Percentiles rank a stretch among this genome's conserved stretches.
Evolutionary conservation across 108 stramenopile genomes (phyloP).

Genomic region (Cyclotella cryptica): DNA sequence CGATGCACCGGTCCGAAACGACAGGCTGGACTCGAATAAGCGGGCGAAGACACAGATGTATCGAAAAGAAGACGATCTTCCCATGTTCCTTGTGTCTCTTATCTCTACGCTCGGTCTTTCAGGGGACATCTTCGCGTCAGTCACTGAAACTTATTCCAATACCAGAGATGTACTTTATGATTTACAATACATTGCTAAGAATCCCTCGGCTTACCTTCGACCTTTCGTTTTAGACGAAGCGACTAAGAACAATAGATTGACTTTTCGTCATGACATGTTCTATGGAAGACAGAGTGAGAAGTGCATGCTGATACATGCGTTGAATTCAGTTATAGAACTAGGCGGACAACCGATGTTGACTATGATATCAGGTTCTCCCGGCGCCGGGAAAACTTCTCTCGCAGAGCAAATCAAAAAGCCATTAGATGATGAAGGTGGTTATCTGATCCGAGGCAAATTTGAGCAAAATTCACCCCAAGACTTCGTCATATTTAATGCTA

Average conservation of each 20-base stretch:
- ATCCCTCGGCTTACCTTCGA: constrained; percentile 1
- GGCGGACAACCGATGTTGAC: constrained; percentile 16
- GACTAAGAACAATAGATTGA: constrained; percentile 5
- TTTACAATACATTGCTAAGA: constrained; percentile 7
- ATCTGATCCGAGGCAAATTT: constrained; percentile 26
- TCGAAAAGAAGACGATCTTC: constrained; percentile 2
- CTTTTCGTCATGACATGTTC: constrained; percentile 3
- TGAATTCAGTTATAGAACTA: constrained; percentile 5
- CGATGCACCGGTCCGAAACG: neutral
- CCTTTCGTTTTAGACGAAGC: neutral
- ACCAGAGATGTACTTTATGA: constrained; percentile 16
- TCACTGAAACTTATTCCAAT: neutral
- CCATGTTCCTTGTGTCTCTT: constrained; percentile 7
- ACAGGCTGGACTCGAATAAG: neutral
- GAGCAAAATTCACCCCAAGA: neutral
- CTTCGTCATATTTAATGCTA: constrained; percentile 14
- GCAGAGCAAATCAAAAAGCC: constrained; percentile 13
- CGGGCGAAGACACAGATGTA: neutral
- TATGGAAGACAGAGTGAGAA: constrained; percentile 20
- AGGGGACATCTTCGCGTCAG: neutral
- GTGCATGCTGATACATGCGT: constrained; percentile 1
- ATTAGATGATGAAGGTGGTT: neutral
- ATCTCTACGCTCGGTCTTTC: constrained; percentile 14
- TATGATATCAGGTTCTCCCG: constrained; percentile 11
- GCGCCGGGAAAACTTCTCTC: constrained; percentile 12